Conservation (phyloP, 2,329 filamentous ascomycete species). For the Paraconiothyrium brasiliense region DNA sequence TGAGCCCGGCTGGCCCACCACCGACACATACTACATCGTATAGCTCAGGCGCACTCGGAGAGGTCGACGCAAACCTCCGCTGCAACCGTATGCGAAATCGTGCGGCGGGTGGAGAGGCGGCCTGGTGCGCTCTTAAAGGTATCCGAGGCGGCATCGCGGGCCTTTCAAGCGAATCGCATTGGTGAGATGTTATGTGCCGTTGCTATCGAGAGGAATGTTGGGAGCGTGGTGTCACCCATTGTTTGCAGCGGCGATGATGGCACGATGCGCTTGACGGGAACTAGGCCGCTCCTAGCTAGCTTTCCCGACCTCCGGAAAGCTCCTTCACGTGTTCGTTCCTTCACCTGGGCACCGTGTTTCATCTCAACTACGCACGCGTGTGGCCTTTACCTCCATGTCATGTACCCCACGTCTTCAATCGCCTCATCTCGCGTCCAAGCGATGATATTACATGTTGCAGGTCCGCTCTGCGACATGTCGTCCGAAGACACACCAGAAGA, state of each 20-base stretch:
- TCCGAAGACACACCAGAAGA: too few species aligned
- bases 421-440: background rate
- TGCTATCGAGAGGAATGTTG: background rate
- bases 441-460: background rate
- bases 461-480: background rate
- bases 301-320: background rate
- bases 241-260: slow-evolving; percentile 8
- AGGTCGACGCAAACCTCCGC: slow-evolving; percentile 45
- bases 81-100: slow-evolving; percentile 28
- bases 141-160: slow-evolving; percentile 47
- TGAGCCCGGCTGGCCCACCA: slow-evolving; percentile 88
- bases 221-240: background rate
- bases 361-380: too few species aligned
- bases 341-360: too few species aligned
- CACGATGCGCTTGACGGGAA: background rate
- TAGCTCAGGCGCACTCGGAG: slow-evolving; percentile 67
- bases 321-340: background rate
- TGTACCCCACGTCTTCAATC: background rate
- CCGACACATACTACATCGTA: slow-evolving; percentile 95
- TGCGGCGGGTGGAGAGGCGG: slow-evolving; percentile 21
- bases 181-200: slow-evolving; percentile 20
- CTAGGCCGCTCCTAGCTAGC: slow-evolving; percentile 2
- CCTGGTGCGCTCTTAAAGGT: slow-evolving; percentile 28
- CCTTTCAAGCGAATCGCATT: slow-evolving; percentile 32
- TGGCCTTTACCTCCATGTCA: background rate